Percentiles rank a stretch among this genome's conserved stretches.
Evolutionary conservation across 2,329 filamentous ascomycete species (phyloP).

Genomic region (Trichoderma pleuroti): DNA sequence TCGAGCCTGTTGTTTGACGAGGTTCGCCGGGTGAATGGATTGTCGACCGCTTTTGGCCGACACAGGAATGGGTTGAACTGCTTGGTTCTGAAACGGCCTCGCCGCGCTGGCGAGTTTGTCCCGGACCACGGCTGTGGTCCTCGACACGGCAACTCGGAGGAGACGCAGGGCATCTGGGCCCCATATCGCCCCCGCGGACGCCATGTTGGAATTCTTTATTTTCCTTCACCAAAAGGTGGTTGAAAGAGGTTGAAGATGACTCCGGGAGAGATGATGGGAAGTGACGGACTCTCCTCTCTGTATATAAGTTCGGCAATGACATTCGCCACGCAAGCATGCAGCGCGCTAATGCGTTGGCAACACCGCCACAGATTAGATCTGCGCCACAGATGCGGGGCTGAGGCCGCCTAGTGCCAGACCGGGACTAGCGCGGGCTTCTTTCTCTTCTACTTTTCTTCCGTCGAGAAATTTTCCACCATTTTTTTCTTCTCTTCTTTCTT

Average conservation of each 20-base stretch:
- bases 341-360: conserved; percentile 27
- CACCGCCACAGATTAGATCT: conserved; percentile 34
- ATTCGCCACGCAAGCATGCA: conserved; percentile 28
- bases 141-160: conserved; percentile 50
- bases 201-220: conserved; percentile 43
- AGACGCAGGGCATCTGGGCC: conserved; percentile 54
- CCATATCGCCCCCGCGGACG: conserved; percentile 53
- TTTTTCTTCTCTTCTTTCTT: conserved; percentile 22
- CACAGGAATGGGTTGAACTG: conserved; percentile 43
- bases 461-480: conserved; percentile 25
- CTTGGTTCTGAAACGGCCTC: conserved; percentile 43
- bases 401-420: conserved; percentile 19
- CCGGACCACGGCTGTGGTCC: conserved; percentile 50
- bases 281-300: not conserved
- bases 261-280: conserved; percentile 3
- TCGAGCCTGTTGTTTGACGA: conserved; percentile 47
- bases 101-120: conserved; percentile 45
- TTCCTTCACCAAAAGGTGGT: conserved; percentile 15
- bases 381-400: conserved; percentile 26
- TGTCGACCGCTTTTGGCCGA: conserved; percentile 43
- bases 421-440: conserved; percentile 28
- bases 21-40: conserved; percentile 51
- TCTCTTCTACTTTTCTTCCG: conserved; percentile 23
- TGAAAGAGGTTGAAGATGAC: conserved; percentile 22
- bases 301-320: conserved; percentile 14